phyloP scores from a whole-genome alignment of 176 grass and related monocot genomes.

The Themeda triandra region DNA sequence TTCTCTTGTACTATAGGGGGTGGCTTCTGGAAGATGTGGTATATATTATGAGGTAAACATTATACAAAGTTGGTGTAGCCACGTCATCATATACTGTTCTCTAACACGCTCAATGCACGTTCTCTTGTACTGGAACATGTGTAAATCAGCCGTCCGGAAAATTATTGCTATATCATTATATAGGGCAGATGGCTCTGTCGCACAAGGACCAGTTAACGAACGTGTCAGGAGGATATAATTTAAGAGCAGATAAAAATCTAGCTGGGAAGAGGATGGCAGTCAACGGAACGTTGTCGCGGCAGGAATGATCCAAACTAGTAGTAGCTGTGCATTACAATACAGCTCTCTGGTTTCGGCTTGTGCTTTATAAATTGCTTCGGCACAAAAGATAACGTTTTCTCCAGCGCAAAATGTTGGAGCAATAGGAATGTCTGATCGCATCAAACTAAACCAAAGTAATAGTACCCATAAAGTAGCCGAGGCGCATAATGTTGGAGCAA shows the following conservation, averaged over 20 bases:
- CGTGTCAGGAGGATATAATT: background rate
- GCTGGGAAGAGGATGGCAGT: background rate
- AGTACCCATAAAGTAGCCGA: background rate
- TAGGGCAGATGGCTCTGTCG: background rate
- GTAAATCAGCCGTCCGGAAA: background rate
- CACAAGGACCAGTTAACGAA: background rate
- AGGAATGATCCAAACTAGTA: background rate
- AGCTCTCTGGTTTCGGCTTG: background rate
- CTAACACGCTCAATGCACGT: background rate
- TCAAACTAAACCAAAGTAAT: background rate
- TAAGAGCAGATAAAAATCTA: background rate
- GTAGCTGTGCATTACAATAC: background rate
- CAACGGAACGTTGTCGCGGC: background rate
- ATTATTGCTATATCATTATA: background rate
- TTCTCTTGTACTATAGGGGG: too few relatives aligned
- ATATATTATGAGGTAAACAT: background rate
- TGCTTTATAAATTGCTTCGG: background rate
- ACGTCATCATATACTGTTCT: slow-evolving; percentile 16
- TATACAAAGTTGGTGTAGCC: background rate
- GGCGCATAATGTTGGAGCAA: background rate
- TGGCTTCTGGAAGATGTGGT: slow-evolving; percentile 9
- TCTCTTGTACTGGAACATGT: background rate
- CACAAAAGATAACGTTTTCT: background rate
- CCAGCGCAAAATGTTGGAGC: background rate
- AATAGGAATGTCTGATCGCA: background rate